Evolutionary conservation across 805 yeast genomes (phyloP), one percentile per base, ranked within the genome.

Genomic region (Candida lessepsii): DNA sequence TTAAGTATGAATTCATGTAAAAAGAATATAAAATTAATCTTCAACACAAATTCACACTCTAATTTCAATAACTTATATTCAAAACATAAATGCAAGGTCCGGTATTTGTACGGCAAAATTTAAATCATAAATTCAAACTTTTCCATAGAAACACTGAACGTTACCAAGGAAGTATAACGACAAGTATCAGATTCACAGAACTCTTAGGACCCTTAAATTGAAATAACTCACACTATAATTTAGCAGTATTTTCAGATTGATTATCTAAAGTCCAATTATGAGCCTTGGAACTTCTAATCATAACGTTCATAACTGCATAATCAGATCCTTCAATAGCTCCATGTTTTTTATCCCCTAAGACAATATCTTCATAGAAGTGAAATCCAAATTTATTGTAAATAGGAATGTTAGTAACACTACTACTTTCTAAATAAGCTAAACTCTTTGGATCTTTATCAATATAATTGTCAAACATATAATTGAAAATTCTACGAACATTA

Each of bases 361-460:
- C 56, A 26, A 76, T 76, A 48, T 76, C 78, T 42, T 70, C 68
- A 37, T 70, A 74, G 18, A 70, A 67, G 26, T 65, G 60, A 49
- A 75, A 76, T 5, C 77, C 80, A 56, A 75, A 77, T 47, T 57
- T 65, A 39, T 69, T 67, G 53, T 77, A 77, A 39, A 77, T 75
- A 5, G 81, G 81, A 25, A 76, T 64, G 46, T 77, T 77, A 11
- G 44, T 37, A 4, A 61, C 41, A 7, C 75, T 57, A 1, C 76
- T 69, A 50, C 78, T 71, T 51, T 77, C 82, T 51, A 77, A 61
- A 47, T 77, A 77, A 3, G 74, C 52, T n/a, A 67, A 54, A 36
- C 63, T 54, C 43, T 62, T 53, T 10, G 61, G 62, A 8, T 51
- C 50, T 17, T 57, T 58, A 47, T 77, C 81, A 38, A 77, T 61